Conservation (phyloP, 306 rosid genomes). For the Abrus pulchellus region DNA sequence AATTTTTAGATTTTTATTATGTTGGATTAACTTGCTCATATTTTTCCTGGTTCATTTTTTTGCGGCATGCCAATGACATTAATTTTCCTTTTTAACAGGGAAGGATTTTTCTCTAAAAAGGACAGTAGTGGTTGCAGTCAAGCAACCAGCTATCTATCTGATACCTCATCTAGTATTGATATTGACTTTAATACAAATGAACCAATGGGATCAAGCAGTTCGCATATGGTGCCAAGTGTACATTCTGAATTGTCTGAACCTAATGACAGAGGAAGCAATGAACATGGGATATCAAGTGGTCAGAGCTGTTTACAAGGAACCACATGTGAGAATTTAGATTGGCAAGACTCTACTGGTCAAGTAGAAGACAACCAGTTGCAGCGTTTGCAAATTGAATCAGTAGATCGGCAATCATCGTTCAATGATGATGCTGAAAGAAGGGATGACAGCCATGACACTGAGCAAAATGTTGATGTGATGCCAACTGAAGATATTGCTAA, state of each 20-base stretch:
- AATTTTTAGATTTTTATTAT: neutral
- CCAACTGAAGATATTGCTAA: constrained; percentile 44
- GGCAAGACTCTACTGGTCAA: constrained; percentile 53
- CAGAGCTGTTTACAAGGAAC: constrained; percentile 53
- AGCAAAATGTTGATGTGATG: constrained; percentile 51
- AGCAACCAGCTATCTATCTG: constrained; percentile 63
- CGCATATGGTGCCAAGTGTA: constrained; percentile 52
- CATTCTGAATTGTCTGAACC: constrained; percentile 51
- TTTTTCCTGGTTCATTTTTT: neutral
- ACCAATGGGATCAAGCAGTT: constrained; percentile 56
- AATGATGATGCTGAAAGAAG: constrained; percentile 48
- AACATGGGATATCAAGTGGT: constrained; percentile 48
- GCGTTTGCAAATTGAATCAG: constrained; percentile 53
- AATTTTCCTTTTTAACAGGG: constrained; percentile 67
- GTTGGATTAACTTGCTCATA: neutral
- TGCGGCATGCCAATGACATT: constrained; percentile 26
- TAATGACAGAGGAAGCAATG: constrained; percentile 46
- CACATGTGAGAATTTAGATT: constrained; percentile 48
- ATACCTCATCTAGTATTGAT: constrained; percentile 58
- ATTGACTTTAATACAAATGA: constrained; percentile 52
- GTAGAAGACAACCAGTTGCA: constrained; percentile 56
- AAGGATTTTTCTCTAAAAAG: constrained; percentile 76
- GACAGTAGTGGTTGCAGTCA: constrained; percentile 67
- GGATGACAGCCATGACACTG: constrained; percentile 47
- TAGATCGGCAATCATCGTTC: constrained; percentile 44